Percentiles rank a stretch among this genome's conserved stretches.
Conservation (phyloP, 1,139 yeast species). For the Taphrina confusa region DNA sequence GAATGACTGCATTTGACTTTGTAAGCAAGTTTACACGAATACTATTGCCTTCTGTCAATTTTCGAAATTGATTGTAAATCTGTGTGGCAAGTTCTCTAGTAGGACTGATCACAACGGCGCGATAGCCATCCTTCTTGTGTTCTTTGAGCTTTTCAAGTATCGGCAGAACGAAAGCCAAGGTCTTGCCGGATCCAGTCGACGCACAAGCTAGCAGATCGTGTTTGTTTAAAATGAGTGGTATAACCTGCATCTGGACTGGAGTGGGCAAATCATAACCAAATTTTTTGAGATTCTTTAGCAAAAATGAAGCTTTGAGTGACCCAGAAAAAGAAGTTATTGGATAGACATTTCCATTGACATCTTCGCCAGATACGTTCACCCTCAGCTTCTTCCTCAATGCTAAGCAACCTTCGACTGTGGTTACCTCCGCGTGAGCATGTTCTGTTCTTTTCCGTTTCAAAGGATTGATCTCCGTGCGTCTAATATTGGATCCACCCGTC, state of each 20-base stretch:
- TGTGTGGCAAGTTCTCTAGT: constrained; percentile 90
- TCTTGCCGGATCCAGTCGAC: constrained; percentile 93
- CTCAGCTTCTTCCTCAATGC: constrained; percentile 57
- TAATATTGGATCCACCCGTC: constrained; percentile 43
- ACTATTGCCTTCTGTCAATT: constrained; percentile 55
- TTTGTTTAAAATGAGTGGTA: constrained; percentile 64
- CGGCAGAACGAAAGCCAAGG: constrained; percentile 84
- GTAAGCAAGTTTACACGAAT: constrained; percentile 69
- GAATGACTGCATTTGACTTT: constrained; percentile 71
- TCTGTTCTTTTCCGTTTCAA: constrained; percentile 38
- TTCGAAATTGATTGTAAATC: constrained; percentile 65
- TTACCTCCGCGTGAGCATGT: constrained; percentile 50
- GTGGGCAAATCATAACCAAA: constrained; percentile 84
- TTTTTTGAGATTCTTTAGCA: constrained; percentile 65
- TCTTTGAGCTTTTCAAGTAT: constrained; percentile 56
- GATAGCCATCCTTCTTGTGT: constrained; percentile 35
- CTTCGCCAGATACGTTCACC: constrained; percentile 72
- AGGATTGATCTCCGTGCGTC: constrained; percentile 42
- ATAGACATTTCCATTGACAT: constrained; percentile 82
- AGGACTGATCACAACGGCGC: constrained; percentile 83
- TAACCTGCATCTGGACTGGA: constrained; percentile 83
- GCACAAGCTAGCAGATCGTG: constrained; percentile 86
- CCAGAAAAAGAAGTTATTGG: constrained; percentile 76
- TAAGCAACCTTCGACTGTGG: constrained; percentile 59
- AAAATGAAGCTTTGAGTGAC: constrained; percentile 57